A percentile compares a stretch with the other conserved stretches of the same genome.
phyloP scores from a whole-genome alignment of 176 grass and related monocot species.

The Melocanna baccifera region DNA sequence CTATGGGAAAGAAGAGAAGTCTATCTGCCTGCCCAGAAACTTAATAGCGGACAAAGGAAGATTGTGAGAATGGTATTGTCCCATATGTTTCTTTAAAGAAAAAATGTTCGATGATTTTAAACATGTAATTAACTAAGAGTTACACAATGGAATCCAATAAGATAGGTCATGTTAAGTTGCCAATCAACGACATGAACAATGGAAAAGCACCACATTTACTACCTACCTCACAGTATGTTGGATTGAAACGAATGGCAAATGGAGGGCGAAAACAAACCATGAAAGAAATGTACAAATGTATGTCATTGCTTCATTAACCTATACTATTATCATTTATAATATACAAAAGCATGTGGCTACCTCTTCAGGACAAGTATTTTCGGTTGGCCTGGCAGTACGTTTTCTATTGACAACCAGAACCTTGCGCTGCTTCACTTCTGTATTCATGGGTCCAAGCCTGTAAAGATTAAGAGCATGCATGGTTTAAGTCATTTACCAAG shows the following conservation, averaged over 20 bases:
- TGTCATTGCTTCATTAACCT: neutral
- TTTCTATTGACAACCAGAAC: conserved; percentile 34
- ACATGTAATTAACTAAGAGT: neutral
- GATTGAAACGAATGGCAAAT: neutral
- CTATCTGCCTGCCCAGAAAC: neutral
- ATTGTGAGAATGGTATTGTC: neutral
- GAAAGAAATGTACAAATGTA: neutral
- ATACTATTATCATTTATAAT: neutral
- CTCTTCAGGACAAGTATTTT: conserved; percentile 79
- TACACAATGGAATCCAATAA: neutral
- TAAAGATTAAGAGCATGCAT: conserved; percentile 11
- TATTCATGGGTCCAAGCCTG: conserved; percentile 89
- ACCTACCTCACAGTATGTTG: neutral
- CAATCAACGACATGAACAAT: neutral
- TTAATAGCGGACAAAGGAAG: neutral
- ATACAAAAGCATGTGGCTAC: conserved; percentile 35
- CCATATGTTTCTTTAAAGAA: neutral
- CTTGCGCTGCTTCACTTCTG: conserved; percentile 77
- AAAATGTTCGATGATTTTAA: neutral
- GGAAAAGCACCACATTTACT: neutral
- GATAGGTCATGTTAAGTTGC: neutral
- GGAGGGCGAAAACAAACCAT: neutral
- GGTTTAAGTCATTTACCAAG: conserved; percentile 6
- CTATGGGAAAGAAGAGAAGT: neutral
- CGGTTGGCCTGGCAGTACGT: conserved; percentile 54